Conservation (phyloP, 306 rosid genomes). For the Ormosia emarginata region DNA sequence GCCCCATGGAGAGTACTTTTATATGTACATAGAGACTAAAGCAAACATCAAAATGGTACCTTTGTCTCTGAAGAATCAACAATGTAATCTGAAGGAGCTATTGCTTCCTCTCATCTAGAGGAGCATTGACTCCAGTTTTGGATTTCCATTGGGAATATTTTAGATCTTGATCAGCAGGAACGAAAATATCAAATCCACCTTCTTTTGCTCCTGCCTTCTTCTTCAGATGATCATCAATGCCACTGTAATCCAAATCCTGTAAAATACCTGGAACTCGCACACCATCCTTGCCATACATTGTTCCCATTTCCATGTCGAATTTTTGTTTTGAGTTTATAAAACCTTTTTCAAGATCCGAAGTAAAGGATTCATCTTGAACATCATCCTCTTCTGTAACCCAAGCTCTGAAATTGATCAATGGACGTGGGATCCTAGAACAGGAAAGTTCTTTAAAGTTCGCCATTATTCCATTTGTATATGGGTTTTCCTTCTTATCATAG, state of each 20-base stretch:
- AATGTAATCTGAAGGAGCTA: constrained; percentile 32
- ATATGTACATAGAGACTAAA: constrained; percentile 21
- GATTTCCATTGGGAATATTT: constrained; percentile 31
- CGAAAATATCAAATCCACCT: constrained; percentile 28
- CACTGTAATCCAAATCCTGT: constrained; percentile 57
- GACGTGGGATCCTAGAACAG: constrained; percentile 57
- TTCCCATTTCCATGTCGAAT: constrained; percentile 56
- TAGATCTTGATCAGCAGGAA: constrained; percentile 32
- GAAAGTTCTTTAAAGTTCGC: constrained; percentile 68
- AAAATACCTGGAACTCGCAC: constrained; percentile 44
- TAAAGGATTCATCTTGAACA: constrained; percentile 24
- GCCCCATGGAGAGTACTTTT: background rate
- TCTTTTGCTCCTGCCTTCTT: constrained; percentile 37
- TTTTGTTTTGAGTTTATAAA: constrained; percentile 51
- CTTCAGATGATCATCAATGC: constrained; percentile 46
- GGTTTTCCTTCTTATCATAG: constrained; percentile 83
- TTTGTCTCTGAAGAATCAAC: constrained; percentile 26
- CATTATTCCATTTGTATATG: constrained; percentile 50
- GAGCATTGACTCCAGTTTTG: background rate
- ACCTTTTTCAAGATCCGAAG: constrained; percentile 45
- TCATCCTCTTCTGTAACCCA: constrained; percentile 56
- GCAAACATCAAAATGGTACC: constrained; percentile 46
- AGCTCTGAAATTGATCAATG: constrained; percentile 63
- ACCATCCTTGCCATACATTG: constrained; percentile 41
- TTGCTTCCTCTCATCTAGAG: constrained; percentile 17